Base-by-base conservation (phyloP, 176 grass and related monocot species). In the Oryza glumipatula region DNA sequence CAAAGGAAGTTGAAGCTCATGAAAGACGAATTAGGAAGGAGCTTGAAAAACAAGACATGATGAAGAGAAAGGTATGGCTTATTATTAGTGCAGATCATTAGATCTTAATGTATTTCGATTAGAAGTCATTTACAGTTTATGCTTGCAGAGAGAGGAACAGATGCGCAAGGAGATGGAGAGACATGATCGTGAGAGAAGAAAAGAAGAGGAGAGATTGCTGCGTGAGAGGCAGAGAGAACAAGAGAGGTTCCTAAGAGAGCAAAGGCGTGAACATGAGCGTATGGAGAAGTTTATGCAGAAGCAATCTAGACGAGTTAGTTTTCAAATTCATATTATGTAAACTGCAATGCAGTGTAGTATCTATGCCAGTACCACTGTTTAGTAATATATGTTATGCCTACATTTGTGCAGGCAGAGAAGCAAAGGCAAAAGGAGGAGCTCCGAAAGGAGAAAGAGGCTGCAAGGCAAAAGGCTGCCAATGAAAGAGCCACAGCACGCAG, bases 1-100 rank as follows among this genome's bases (percentile, higher is more conserved):
- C 91, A 47, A 99, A 99, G 89, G 96, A 99, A 86, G 93, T 99
- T 72, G 93, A 99, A 96, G 93, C 89, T 79, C 96, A 96, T 9
- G 96, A 99, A 87, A 99, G 81, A 72, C 87, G 88, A 63, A 99
- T 99, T 69, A 95, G 91, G 82, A 99, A 93, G 88, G 96, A 99
- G 76, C 82, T 99, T 76, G 96, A 99, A 84, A 99, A 96, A 85
- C 96, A 99, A 87, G 96, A 99, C 73, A 89, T 92, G 13, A 76
- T 99, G 80, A 96, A 88, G 80, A 88, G 86, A 94, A 99, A 96
- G 96, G 96, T 92, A 89, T 80, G 30, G 6, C 58, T 73, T 79
- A 33, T 77, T 80, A 23, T 88, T 88, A 44, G 6, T 28, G 35
- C 65, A 56, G 15, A 54, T 91, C 17, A 77, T 39, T 65, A 80